Percentiles rank a stretch among this genome's conserved stretches.
Conservation (phyloP, 192 early-diverging fungal genomes). For the Lobosporangium transversale region DNA sequence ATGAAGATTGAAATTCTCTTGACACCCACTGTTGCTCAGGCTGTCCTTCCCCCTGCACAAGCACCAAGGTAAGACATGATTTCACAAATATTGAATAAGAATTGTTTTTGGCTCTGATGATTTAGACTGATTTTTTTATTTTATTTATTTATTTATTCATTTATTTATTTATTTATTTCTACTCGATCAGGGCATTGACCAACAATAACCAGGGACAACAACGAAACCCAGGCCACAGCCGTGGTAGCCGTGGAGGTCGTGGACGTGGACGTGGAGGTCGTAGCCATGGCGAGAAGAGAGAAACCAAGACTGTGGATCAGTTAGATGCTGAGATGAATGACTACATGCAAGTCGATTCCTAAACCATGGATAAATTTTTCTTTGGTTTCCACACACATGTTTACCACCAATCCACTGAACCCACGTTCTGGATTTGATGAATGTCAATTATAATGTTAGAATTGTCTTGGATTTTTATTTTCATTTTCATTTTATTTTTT, state of each 20-base stretch:
- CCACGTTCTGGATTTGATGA: too few relatives aligned
- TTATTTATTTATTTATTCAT: too few relatives aligned
- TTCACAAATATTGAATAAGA: too few relatives aligned
- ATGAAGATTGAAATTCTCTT: slow-evolving; percentile 62
- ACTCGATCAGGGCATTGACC: slow-evolving; percentile 23
- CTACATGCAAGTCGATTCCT: slow-evolving; percentile 61
- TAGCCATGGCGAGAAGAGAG: slow-evolving; percentile 34
- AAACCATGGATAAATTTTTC: too few relatives aligned
- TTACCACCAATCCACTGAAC: too few relatives aligned
- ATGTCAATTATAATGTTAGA: too few relatives aligned
- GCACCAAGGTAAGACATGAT: slow-evolving; percentile 30
- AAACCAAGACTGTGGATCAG: slow-evolving; percentile 56
- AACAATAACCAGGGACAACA: slow-evolving; percentile 12
- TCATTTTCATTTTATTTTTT: too few relatives aligned
- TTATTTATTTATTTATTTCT: too few relatives aligned
- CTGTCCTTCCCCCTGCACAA: slow-evolving; percentile 32
- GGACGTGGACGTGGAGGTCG: slow-evolving; percentile 54
- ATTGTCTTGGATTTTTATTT: too few relatives aligned
- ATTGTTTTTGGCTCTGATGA: too few relatives aligned
- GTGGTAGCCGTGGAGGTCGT: slow-evolving; percentile 46
- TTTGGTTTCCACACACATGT: too few relatives aligned
- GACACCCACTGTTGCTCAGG: slow-evolving; percentile 48
- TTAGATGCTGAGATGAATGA: slow-evolving; percentile 62
- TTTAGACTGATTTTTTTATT: too few relatives aligned
- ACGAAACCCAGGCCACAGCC: slow-evolving; percentile 10